These are phyloP conservation scores for Hirsutella minnesotensis DNA, from an alignment of 2,329 filamentous ascomycete genomes.

Conservation along the genomic window DNA sequence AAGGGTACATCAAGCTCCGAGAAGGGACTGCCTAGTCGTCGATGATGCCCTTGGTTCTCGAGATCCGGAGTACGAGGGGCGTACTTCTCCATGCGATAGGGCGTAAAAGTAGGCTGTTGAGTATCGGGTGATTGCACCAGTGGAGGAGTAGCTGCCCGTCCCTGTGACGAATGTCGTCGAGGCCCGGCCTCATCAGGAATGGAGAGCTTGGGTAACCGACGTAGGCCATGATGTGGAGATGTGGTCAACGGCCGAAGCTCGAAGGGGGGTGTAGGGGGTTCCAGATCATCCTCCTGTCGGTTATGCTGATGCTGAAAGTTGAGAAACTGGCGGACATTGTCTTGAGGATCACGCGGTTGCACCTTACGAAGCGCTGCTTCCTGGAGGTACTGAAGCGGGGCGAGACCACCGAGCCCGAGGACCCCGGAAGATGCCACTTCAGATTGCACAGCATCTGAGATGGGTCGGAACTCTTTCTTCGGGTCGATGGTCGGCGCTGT, in stretches of 20 bases:
- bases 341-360: constrained; percentile 68
- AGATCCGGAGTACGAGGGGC: constrained; percentile 43
- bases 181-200: constrained; percentile 34
- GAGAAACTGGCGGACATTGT: constrained; percentile 87
- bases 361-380: constrained; percentile 61
- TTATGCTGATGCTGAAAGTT: constrained; percentile 73
- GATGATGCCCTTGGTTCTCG: constrained; percentile 45
- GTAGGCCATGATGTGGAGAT: constrained; percentile 41
- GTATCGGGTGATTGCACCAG: constrained; percentile 13
- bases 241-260: constrained; percentile 43
- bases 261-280: constrained; percentile 60
- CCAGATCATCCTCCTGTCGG: constrained; percentile 34
- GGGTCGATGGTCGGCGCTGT: constrained; percentile 47
- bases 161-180: constrained; percentile 15
- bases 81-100: constrained; percentile 36
- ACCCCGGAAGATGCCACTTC: constrained; percentile 86
- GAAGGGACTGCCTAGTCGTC: constrained; percentile 74
- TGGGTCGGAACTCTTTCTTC: constrained; percentile 47
- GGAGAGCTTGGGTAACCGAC: constrained; percentile 48
- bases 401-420: constrained; percentile 55
- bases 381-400: constrained; percentile 58
- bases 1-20: constrained; percentile 85
- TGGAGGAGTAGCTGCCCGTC: constrained; percentile 15
- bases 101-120: constrained; percentile 30
- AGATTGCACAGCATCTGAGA: constrained; percentile 67